These are phyloP conservation scores for Botrytis paeoniae DNA, from an alignment of 2,329 filamentous ascomycete species.

Conservation along the genomic window DNA sequence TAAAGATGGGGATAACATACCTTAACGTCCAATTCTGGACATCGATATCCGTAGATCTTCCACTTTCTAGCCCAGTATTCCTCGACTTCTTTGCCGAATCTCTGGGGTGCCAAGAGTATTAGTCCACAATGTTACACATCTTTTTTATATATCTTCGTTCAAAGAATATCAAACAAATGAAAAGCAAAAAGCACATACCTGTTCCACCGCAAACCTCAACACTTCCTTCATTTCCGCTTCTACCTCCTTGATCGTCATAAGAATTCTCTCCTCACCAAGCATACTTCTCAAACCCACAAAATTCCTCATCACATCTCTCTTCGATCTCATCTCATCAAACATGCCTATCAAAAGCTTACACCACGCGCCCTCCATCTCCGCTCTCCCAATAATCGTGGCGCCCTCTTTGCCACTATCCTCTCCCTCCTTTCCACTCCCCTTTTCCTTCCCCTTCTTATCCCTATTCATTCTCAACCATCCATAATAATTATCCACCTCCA, in stretches of 20 bases:
- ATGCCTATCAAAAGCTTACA: background rate
- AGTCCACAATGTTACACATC: fast-evolving
- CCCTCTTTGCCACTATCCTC: background rate
- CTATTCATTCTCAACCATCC: background rate
- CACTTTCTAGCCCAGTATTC: background rate
- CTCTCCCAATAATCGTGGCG: background rate
- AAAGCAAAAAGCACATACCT: background rate
- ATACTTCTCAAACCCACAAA: background rate
- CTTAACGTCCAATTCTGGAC: background rate
- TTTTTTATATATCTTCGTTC: too few species aligned
- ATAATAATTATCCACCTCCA: background rate
- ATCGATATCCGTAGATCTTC: background rate
- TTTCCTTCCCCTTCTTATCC: background rate
- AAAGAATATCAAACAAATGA: too few species aligned
- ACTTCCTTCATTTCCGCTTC: conserved; percentile 1
- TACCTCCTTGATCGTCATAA: background rate
- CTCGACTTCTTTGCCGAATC: background rate
- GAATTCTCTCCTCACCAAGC: background rate
- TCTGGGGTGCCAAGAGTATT: background rate
- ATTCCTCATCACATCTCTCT: background rate
- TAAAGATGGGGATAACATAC: background rate
- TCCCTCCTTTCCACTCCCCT: background rate
- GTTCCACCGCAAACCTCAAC: background rate
- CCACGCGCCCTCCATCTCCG: background rate
- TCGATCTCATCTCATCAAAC: background rate